phyloP scores from a whole-genome alignment of 768 basidiomycete genomes.

The Tremella fuciformis region DNA sequence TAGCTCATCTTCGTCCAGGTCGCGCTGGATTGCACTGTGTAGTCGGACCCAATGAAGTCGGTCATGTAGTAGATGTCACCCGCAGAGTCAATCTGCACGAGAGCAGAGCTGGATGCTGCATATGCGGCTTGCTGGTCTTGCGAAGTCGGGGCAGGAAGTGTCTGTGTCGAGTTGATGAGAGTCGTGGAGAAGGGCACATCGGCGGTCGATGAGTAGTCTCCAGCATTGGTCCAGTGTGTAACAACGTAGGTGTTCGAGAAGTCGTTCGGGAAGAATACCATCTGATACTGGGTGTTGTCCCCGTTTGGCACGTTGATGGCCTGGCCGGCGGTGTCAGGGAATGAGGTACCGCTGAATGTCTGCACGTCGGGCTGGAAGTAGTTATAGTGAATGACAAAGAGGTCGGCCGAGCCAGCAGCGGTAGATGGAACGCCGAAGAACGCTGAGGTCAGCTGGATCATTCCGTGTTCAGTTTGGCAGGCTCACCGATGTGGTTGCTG shows the following conservation, averaged over 20 bases:
- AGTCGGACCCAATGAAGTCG: constrained; percentile 37
- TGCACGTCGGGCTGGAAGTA: constrained; percentile 74
- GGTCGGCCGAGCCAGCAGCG: constrained; percentile 66
- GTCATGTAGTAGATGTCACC: constrained; percentile 50
- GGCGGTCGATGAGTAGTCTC: constrained; percentile 31
- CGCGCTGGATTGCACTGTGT: constrained; percentile 35
- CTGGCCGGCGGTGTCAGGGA: constrained; percentile 69
- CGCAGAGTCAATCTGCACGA: constrained; percentile 47
- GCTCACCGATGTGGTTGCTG: constrained; percentile 68
- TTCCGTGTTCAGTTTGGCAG: not conserved
- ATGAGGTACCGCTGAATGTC: constrained; percentile 58
- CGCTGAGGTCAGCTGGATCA: constrained; percentile 49
- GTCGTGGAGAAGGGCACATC: constrained; percentile 44
- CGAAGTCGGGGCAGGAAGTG: constrained; percentile 45
- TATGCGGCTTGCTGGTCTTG: constrained; percentile 46
- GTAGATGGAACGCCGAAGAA: constrained; percentile 71
- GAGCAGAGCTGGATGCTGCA: constrained; percentile 43
- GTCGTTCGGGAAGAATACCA: constrained; percentile 75
- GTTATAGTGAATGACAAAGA: constrained; percentile 84
- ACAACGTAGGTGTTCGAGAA: constrained; percentile 69
- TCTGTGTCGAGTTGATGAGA: constrained; percentile 52
- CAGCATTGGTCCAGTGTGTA: constrained; percentile 53
- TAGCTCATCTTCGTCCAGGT: constrained; percentile 51
- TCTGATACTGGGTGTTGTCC: constrained; percentile 64
- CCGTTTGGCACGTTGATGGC: constrained; percentile 68